phyloP scores from a whole-genome alignment of 805 yeast species.

The Wickerhamomyces canadensis region DNA sequence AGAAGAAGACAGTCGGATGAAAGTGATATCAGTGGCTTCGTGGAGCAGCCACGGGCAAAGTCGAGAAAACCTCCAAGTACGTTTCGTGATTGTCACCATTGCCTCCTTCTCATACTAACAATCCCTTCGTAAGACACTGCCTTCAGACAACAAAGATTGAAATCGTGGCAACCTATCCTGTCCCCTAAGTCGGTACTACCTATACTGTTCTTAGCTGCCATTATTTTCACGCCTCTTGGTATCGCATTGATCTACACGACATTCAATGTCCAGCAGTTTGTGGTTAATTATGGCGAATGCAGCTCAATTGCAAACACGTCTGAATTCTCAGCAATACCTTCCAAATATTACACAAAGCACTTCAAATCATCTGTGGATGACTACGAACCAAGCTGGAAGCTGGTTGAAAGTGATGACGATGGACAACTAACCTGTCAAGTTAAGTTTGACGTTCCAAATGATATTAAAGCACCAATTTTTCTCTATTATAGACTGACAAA shows the following conservation, averaged over 20 bases:
- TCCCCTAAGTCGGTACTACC: conserved; percentile 92
- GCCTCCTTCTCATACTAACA: too few relatives aligned
- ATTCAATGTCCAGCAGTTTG: conserved; percentile 69
- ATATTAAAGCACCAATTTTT: conserved; percentile 65
- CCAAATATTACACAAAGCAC: conserved; percentile 51
- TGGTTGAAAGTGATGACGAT: conserved; percentile 33
- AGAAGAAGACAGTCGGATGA: conserved; percentile 23
- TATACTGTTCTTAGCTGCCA: conserved; percentile 62
- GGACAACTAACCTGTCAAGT: conserved; percentile 49
- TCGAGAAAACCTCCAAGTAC: conserved; percentile 49
- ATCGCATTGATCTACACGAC: conserved; percentile 77
- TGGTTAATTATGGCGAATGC: conserved; percentile 75
- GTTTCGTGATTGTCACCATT: too few relatives aligned
- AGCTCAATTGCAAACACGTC: conserved; percentile 39
- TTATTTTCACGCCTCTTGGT: conserved; percentile 87
- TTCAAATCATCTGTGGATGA: conserved; percentile 37
- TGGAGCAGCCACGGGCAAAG: conserved; percentile 27
- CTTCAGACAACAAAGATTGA: conserved; percentile 64
- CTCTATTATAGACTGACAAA: conserved; percentile 83
- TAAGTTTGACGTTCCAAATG: conserved; percentile 66
- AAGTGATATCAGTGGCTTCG: conserved; percentile 24
- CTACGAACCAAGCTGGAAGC: conserved; percentile 58
- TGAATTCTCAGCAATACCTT: conserved; percentile 48
- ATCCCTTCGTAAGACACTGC: too few relatives aligned
- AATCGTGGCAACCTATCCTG: conserved; percentile 76